Evolutionary conservation across 2,329 filamentous ascomycete genomes (phyloP).

Genomic region (Cercospora berteroae): DNA sequence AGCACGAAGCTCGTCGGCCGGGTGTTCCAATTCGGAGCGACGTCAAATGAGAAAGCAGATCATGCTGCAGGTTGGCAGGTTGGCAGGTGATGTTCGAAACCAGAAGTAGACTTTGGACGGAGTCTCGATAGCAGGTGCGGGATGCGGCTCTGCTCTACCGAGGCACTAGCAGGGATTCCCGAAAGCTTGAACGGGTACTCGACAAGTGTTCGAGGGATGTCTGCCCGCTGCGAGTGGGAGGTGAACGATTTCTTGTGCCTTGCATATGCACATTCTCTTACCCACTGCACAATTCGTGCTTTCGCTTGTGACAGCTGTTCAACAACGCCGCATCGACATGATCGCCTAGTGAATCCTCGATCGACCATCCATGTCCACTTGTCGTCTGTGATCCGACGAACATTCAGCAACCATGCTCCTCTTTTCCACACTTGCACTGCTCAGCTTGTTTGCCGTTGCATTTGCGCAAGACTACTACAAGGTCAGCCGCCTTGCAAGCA

Average conservation of each 20-base stretch:
- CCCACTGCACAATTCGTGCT: neutral
- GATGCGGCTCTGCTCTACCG: constrained; percentile 9
- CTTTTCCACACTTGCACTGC: constrained; percentile 44
- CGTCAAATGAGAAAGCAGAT: neutral
- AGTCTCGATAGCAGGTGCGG: neutral
- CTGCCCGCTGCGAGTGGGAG: neutral
- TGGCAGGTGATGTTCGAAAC: neutral
- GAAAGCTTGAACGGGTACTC: constrained; percentile 8
- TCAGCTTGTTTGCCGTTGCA: constrained; percentile 45
- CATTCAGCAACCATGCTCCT: constrained; percentile 41
- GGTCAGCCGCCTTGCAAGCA: constrained; percentile 35
- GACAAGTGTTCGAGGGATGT: neutral
- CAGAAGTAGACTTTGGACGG: neutral
- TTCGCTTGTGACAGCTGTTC: constrained; percentile 2
- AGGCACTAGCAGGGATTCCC: constrained; percentile 7
- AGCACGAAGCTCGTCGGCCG: neutral
- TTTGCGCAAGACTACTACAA: constrained; percentile 74
- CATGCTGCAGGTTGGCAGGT: neutral
- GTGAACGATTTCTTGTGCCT: constrained; percentile 4
- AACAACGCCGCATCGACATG: neutral
- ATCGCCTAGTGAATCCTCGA: neutral
- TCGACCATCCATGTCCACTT: constrained; percentile 19
- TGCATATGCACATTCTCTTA: neutral
- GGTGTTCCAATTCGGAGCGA: neutral
- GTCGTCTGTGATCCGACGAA: constrained; percentile 7